Base-by-base conservation (phyloP, 352 stramenopile species). In the Pythium aristosporum region DNA sequence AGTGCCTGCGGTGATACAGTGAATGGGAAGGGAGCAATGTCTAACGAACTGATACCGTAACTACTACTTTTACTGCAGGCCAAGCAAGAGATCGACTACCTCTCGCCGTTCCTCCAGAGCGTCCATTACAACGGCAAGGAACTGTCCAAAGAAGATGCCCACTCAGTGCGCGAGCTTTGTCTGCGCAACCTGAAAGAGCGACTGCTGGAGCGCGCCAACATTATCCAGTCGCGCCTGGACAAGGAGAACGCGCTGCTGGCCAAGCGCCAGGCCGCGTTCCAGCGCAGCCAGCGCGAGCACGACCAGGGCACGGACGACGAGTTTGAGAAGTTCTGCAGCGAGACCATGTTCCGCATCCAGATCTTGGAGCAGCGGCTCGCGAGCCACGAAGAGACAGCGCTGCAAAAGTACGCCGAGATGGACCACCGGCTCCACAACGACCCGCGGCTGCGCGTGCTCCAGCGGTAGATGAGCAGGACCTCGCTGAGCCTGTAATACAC, bases 291-390 rank as follows among this genome's bases (percentile, higher is more conserved):
- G 67, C 79, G 91, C 28, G 89, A 98, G 61, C 89, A 96, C 65
- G 91, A 98, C 75, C 84, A 94, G 52, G 85, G 80, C 63, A 94
- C 87, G 5, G 91, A 98, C 68, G 88, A 97, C 34, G 92, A 97
- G 63, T 98, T 98, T 67, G 89, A 98, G 75, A 82, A 85, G 36
- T 97, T 97, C 69, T 98, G 91, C 76, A 95, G 82, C 56, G 92
- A 98, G 71, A 94, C 92, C 55, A 98, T 98, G 90, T 98, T 98
- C 70, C 80, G 93, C 46, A 98, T 98, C 69, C 88, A 98, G 75
- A 98, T 98, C 58, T 73, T 98, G 50, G 90, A 98, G 73, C 92
- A 98, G 65, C 87, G 93, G 3, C 77, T 98, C 18, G 80, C 87
- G 34, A 90, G 89, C 46, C 91, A 98, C 68, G 94, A 98, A 62